Percentiles rank a stretch among this genome's conserved stretches.
phyloP scores from a whole-genome alignment of 768 basidiomycete genomes.

The Boletus tomentosulus region DNA sequence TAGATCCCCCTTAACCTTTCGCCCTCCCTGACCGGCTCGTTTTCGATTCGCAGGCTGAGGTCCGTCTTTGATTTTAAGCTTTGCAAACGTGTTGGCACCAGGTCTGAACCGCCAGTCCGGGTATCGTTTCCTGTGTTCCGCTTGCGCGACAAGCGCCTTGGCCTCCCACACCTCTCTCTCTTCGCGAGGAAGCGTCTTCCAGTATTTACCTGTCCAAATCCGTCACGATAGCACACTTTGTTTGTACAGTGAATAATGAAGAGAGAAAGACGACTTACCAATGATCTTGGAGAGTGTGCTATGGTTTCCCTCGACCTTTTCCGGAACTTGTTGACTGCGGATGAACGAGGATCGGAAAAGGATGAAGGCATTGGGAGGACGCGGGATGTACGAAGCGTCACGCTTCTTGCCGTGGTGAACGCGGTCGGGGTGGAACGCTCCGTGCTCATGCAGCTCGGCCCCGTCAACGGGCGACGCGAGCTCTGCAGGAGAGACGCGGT shows the following conservation, averaged over 20 bases:
- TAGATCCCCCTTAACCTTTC: slow-evolving; percentile 30
- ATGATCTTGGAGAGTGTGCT: slow-evolving; percentile 80
- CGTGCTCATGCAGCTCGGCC: slow-evolving; percentile 15
- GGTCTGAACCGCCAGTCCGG: slow-evolving; percentile 83
- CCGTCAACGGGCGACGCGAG: slow-evolving; percentile 15
- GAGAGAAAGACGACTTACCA: slow-evolving; percentile 35
- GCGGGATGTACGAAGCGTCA: slow-evolving; percentile 72
- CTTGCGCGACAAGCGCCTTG: slow-evolving; percentile 65
- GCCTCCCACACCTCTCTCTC: slow-evolving; percentile 76
- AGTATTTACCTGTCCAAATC: slow-evolving; percentile 53
- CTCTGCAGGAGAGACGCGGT: slow-evolving; percentile 11
- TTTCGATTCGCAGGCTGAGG: slow-evolving; percentile 28
- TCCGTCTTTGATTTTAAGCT: slow-evolving; percentile 39
- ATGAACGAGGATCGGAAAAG: slow-evolving; percentile 81
- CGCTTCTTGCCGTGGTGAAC: slow-evolving; percentile 57
- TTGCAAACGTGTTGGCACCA: slow-evolving; percentile 44
- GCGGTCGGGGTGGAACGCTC: slow-evolving; percentile 32
- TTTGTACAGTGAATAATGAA: background rate
- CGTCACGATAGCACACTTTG: background rate
- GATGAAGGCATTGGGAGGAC: slow-evolving; percentile 83
- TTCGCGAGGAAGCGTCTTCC: slow-evolving; percentile 64
- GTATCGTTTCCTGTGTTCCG: slow-evolving; percentile 68
- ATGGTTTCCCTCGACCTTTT: slow-evolving; percentile 76
- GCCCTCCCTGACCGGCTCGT: slow-evolving; percentile 26
- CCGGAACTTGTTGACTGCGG: slow-evolving; percentile 66